Evolutionary conservation across 2,329 filamentous ascomycete species (phyloP).

Genomic region (Lasiodiplodia hormozganensis): DNA sequence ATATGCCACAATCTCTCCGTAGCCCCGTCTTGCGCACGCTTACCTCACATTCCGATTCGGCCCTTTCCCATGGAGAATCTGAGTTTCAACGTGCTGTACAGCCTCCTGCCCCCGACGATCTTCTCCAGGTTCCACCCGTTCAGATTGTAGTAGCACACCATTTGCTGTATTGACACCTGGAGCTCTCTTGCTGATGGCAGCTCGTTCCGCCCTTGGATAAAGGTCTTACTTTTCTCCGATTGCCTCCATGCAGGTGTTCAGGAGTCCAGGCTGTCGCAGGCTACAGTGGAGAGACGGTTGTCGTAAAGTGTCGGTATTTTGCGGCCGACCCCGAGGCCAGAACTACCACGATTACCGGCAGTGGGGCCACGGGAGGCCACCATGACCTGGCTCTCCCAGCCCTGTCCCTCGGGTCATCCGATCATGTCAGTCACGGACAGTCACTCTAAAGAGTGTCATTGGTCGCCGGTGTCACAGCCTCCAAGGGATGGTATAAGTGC

Average conservation of each 20-base stretch:
- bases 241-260: neutral
- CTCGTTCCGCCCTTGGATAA: neutral
- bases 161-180: neutral
- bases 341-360: neutral
- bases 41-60: slow-evolving; percentile 22
- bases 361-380: neutral
- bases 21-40: neutral
- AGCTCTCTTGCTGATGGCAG: neutral
- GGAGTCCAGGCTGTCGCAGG: neutral
- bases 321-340: slow-evolving; percentile 3
- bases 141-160: neutral
- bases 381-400: neutral
- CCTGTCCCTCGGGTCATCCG: slow-evolving; percentile 5
- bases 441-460: neutral
- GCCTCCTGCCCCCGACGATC: slow-evolving; percentile 7
- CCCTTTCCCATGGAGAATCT: neutral
- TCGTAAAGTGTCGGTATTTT: neutral
- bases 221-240: neutral
- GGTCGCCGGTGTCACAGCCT: slow-evolving; percentile 1
- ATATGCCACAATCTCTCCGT: neutral
- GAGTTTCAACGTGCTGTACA: neutral
- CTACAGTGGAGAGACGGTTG: neutral
- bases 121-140: neutral
- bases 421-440: neutral
- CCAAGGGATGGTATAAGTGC: slow-evolving; percentile 4